Evolutionary conservation across 768 basidiomycete genomes (phyloP), one percentile per base, ranked within the genome.

Genomic region (Boletellus ananiceps): DNA sequence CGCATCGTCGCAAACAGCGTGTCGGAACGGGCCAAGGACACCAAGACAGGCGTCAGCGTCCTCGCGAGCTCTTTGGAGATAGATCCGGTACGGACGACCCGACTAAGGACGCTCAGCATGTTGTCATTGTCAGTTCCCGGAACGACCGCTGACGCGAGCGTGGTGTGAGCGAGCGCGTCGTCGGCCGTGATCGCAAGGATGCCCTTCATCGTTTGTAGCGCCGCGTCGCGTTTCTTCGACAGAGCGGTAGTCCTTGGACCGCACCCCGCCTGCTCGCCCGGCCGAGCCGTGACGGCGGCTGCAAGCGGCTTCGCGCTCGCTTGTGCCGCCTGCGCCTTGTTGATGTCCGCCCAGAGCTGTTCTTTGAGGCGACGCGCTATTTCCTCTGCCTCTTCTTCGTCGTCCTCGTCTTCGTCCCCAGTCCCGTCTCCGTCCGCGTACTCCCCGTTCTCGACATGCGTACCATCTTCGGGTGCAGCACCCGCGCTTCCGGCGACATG

Each of bases 281-380:
- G 16, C 32, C 42, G 25, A 37, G 40, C 40, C 19, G 40, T 16
- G 33, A 33, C 11, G 27, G 19, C 40, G 18, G 47, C 8, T 16
- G 49, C 19, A 19, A 38, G 32, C 8, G 58, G 54, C 40, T 54
- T 49, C 2, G 55, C 32, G 51, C 60, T 68, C 35, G 59, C 52
- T 35, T 57, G 65, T n/a, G 76, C 76, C 4, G 76, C 77, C 52
- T 77, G 80, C 5, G 76, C 84, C 61, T 80, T 83, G 59, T 69
- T 80, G 42, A 89, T 84, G 57, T 87, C 85, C 3, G 86, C 88
- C 80, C 82, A 84, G 6, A 90, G 73, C 50, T 90, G 81, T 55
- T 85, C 85, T n/a, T 84, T 82, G 27, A 91, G 69, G 23, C 83
- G 73, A 40, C 83, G 76, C 5, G 85, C 85, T 57, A 87, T 86